Base-by-base conservation (phyloP, 2,329 filamentous ascomycete species). In the Fusarium pseudonygamai region DNA sequence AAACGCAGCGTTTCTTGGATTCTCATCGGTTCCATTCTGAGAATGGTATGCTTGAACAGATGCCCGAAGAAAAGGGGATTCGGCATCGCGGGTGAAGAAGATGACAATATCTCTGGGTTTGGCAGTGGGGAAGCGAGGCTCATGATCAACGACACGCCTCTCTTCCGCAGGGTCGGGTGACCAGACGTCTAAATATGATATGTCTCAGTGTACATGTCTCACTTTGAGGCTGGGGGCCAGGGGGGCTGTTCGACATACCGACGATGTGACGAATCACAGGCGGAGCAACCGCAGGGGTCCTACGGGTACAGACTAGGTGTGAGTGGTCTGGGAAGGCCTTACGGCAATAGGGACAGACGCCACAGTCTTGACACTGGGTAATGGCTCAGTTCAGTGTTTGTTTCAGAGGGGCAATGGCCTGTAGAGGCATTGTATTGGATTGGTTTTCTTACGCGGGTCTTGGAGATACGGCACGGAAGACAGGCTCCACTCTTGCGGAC, bases 401-500 rank as follows among this genome's bases (percentile, higher is more conserved):
- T 71, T 71, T 73, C 70, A 61, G 49, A 61, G 55, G 55, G 58
- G 62, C 59, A 68, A 61, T 47, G 32, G 32, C 53, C 67, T 60
- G 52, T 66, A 40, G 46, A 69, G 67, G 65, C 66, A 70, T 70
- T 69, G 64, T 49, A 49, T 68, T 52, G 43, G 59, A 45, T 61
- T 61, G 67, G 59, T 67, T 78, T 76, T 78, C 85, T 83, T 83
- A 87, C 86, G 74, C 80, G 79, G 74, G 84, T 83, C 80, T 86
- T 87, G 72, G 82, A 83, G 69, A 85, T 81, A 72, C 83, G 85
- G 78, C 86, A 88, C 64, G 83, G 83, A 60, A 84, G 80, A 73
- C 86, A 88, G 39, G 86, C 85, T 65, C 84, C 84, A 74, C 80
- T 81, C 76, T 85, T 84, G 72, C 86, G 85, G 60, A 88, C 85